Evolutionary conservation across 169 alveolate species (phyloP), one percentile per base, ranked within the genome.

Genomic region (Plasmodium ovale): DNA sequence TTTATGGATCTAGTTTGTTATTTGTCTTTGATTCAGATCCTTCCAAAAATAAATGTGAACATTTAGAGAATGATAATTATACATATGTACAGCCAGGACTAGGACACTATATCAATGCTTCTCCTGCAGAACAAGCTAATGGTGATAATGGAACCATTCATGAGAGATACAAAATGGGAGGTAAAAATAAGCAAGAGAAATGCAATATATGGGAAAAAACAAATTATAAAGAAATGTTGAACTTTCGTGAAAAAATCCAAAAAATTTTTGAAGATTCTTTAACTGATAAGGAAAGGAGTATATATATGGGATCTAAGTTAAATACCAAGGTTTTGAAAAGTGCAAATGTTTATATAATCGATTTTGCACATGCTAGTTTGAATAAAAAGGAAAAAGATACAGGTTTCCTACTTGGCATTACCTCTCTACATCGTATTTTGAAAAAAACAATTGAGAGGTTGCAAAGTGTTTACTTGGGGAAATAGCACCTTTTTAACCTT

Each of bases 361-460:
- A 91, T 70, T 87, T 93, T 54, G 91, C 95, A 3, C 95, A 93
- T 60, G 95, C 92, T 42, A 72, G 94, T 25, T 67, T 87, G 56
- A 72, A 88, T 70, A 89, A 69, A 31, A 85, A 72, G 4, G 58
- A 82, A 33, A 65, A 68, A 12, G 95, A 93, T 37, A 79, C 53
- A 14, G 95, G 94, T 23, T 93, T 87, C 70, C 74, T 93, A 9
- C 49, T 91, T 6, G 95, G 95, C 1, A 82, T 82, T 27, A 82
- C 70, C 47, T 82, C 90, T 7, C 72, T 82, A 10, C 60, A 51
- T 27, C 90, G 90, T 37, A 21, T 82, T 16, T 47, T 82, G 70
- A 67, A 27, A 31, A 82, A 82, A 65, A 82, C 90, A 16, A 82
- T 82, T 9, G 54, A 82, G 54, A 65, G 25, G 44, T 23, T 82